A percentile compares a stretch with the other conserved stretches of the same genome.
Evolutionary conservation across 768 basidiomycete species (phyloP).

Genomic region (Boletus rubropictus): DNA sequence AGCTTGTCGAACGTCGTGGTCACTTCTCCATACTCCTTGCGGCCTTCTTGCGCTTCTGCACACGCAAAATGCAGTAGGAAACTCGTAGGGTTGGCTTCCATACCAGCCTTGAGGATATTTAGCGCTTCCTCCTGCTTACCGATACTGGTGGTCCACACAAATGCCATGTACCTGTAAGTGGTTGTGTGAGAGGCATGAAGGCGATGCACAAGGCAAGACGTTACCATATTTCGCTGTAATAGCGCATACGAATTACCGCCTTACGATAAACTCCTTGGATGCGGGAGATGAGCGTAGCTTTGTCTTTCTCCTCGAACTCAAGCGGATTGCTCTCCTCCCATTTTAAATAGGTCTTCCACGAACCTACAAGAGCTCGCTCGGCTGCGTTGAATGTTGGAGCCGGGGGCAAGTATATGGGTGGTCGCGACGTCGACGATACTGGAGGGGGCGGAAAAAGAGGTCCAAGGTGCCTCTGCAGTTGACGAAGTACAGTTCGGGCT

Average conservation of each 20-base stretch:
- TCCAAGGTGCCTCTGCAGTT: constrained; percentile 65
- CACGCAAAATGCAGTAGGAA: constrained; percentile 89
- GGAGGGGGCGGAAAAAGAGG: constrained; percentile 52
- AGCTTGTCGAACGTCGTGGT: constrained; percentile 71
- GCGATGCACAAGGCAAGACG: constrained; percentile 10
- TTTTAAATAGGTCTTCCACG: constrained; percentile 89
- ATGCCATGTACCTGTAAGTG: constrained; percentile 80
- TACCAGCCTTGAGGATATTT: constrained; percentile 73
- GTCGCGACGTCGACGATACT: constrained; percentile 36
- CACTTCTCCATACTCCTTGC: constrained; percentile 60
- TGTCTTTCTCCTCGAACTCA: constrained; percentile 84
- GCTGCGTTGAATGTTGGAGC: constrained; percentile 65
- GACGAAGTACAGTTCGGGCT: constrained; percentile 81
- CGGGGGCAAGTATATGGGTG: constrained; percentile 55
- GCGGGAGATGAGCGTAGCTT: constrained; percentile 55
- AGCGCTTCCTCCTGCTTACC: constrained; percentile 80
- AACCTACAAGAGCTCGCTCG: constrained; percentile 71
- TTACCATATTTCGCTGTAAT: constrained; percentile 92
- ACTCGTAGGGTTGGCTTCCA: constrained; percentile 85
- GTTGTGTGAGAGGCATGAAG: constrained; percentile 11
- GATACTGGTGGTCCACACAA: constrained; percentile 68
- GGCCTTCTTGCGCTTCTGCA: constrained; percentile 64
- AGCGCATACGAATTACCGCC: constrained; percentile 87
- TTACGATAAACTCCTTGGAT: constrained; percentile 83
- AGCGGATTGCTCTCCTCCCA: constrained; percentile 96